Base-by-base conservation (phyloP, 805 yeast genomes). In the Teunomyces lycoperdinae region DNA sequence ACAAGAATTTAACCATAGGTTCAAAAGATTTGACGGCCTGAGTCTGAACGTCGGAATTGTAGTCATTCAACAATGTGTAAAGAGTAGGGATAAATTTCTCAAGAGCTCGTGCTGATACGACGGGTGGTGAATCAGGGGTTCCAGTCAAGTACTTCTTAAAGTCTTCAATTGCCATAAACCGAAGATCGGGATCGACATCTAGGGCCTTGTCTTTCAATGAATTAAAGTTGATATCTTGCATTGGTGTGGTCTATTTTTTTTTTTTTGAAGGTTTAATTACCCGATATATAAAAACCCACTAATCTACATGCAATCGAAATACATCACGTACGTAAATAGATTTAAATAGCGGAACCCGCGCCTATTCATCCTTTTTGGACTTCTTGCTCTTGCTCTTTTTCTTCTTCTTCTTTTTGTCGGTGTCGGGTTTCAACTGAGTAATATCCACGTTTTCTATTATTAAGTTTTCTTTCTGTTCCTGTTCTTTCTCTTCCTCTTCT, bases 151-250 rank as follows among this genome's bases (percentile, higher is more conserved):
- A 58, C 58, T 78, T 78, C 55, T 77, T 80, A 56, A 87, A 73
- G 58, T 89, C 96, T 55, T 79, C 85, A 47, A 89, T 69, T 2
- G 91, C 95, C 96, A 89, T 89, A 67, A 83, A 89, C 61, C 96
- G 71, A 54, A 86, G 69, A 60, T 89, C 96, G 3, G 94, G 86
- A 57, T 89, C 96, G 2, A 83, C 84, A 54, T 84, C 87, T 36
- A 70, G 70, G 10, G 83, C 79, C 53, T 74, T 73, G 34, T 75
- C 77, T 47, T 60, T 66, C 43, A 73, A 57, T 10, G 58, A 47
- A 33, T 58, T 57, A 45, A 68, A 51, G 47, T 64, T 69, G 54
- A 64, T 54, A 13, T 59, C 61, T 42, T 53, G 57, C 65, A 62
- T 62, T 29, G 44, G 34, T 41, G 32, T 7, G 34, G 16, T 27